Percentiles rank a stretch among this genome's conserved stretches.
Evolutionary conservation across 2,329 filamentous ascomycete genomes (phyloP).

Genomic region (Botrytis squamosa): DNA sequence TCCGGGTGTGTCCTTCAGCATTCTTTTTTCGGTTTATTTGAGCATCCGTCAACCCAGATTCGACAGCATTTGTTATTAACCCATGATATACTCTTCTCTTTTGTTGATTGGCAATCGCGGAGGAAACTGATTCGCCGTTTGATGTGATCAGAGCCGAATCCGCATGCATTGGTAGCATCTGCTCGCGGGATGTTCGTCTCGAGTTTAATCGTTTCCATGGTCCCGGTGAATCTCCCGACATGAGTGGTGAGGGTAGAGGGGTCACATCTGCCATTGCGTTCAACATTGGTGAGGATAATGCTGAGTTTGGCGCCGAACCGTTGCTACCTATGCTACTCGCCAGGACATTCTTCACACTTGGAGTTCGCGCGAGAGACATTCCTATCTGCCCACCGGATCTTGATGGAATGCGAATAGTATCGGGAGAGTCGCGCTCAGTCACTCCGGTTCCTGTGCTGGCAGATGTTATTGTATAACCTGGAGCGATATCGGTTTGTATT

Average conservation of each 20-base stretch:
- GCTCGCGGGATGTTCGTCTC: constrained; percentile 50
- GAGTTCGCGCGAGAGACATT: constrained; percentile 54
- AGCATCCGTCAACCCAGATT: constrained; percentile 27
- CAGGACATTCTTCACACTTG: constrained; percentile 58
- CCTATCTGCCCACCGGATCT: constrained; percentile 33
- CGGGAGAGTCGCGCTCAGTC: constrained; percentile 26
- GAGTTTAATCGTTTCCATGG: constrained; percentile 59
- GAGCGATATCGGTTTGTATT: constrained; percentile 42
- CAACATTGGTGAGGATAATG: constrained; percentile 70
- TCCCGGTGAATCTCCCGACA: constrained; percentile 63
- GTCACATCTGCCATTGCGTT: constrained; percentile 76
- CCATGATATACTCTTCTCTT: constrained; percentile 58
- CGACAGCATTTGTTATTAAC: constrained; percentile 38
- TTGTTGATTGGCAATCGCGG: constrained; percentile 51
- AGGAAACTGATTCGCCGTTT: constrained; percentile 53
- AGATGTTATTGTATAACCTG: constrained; percentile 32
- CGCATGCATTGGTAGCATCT: constrained; percentile 41
- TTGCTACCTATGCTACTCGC: constrained; percentile 47
- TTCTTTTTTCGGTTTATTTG: constrained; percentile 34
- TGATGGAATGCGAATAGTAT: constrained; percentile 21
- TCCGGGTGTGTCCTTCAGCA: constrained; percentile 56
- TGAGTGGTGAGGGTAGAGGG: constrained; percentile 73
- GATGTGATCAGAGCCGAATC: constrained; percentile 51
- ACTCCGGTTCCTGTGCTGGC: constrained; percentile 28
- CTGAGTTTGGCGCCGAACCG: constrained; percentile 60